phyloP scores from a whole-genome alignment of 176 grass and related monocot species.

The Melocanna baccifera region DNA sequence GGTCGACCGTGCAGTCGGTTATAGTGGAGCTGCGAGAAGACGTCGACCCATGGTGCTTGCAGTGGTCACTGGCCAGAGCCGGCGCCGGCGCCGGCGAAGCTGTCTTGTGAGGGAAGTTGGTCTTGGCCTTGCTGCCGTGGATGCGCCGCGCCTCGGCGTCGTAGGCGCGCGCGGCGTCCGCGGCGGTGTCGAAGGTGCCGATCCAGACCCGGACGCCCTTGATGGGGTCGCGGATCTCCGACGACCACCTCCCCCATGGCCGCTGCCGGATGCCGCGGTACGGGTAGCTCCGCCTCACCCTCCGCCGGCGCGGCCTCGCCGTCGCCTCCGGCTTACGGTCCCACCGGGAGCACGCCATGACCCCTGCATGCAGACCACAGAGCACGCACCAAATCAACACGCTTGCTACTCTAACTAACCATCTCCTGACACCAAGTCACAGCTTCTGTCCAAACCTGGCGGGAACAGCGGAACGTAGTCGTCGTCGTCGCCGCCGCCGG shows the following conservation, averaged over 20 bases:
- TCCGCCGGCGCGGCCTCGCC: neutral
- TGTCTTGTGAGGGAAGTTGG: conserved; percentile 12
- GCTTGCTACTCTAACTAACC: too few relatives aligned
- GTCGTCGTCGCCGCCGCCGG: neutral
- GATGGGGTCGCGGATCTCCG: conserved; percentile 20
- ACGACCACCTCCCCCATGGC: conserved; percentile 28
- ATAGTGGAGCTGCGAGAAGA: neutral
- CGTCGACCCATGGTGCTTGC: neutral
- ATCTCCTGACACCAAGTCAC: neutral
- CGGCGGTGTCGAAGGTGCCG: conserved; percentile 72
- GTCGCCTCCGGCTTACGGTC: neutral
- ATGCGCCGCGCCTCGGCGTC: conserved; percentile 47
- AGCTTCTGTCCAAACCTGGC: neutral
- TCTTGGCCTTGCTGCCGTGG: conserved; percentile 5
- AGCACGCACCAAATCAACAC: neutral
- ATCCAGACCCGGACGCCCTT: conserved; percentile 61
- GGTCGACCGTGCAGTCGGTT: neutral
- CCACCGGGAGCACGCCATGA: neutral
- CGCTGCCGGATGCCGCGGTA: conserved; percentile 34
- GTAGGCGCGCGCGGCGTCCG: conserved; percentile 76
- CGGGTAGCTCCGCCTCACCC: neutral
- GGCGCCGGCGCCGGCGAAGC: neutral
- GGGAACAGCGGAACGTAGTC: neutral
- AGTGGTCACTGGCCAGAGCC: neutral
- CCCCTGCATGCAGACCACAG: neutral